Evolutionary conservation across 495 filamentous ascomycete species (phyloP), one percentile per base, ranked within the genome.

Genomic region (Cercophora newfieldiana): DNA sequence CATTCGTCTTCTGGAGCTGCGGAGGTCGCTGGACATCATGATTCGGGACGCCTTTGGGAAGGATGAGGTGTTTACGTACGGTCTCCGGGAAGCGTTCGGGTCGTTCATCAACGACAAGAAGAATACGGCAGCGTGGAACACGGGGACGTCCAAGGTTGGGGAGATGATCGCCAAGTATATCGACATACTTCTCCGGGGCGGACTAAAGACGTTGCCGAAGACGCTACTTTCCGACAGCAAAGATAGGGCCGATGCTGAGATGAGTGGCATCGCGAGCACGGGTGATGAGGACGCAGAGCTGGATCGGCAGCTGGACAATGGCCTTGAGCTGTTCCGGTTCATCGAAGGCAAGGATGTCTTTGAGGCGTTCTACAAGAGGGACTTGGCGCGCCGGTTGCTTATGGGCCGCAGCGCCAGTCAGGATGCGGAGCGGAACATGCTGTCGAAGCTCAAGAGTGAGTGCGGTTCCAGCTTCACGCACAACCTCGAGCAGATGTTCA

Each of bases 141-240:
- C 91, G 3, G 88, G 91, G 67, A 96, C 96, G 62, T 90, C 92
- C 8, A 97, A 96, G 80, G 91, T 96, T 7, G 95, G 94, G 30
- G 95, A 99, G 78, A 96, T 97, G 94, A 96, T 98, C 64, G 95
- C 95, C 16, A 98, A 97, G 77, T 93, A 97, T 68, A 93, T 99
- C 64, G 94, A 99, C 78, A 81, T 88, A 75, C 82, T 99, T 8
- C 87, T 99, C 16, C 89, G 93, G 63, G 90, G 91, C 30, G 96
- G 95, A 7, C 84, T 91, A 58, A 97, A 92, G 76, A 86, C 91
- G 14, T 86, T 96, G 14, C 89, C 89, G 4, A 75, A 81, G 25
- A 79, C 82, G 33, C 78, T 90, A 14, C 77, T 82, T 0, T 81
- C 82, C 0, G 84, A 86, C 69, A 69, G 56, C 33, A 77, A 78